Percentiles rank a stretch among this genome's conserved stretches.
Evolutionary conservation across 257 asterid genomes (phyloP).

Genomic region (Nicotiana noctiflora): DNA sequence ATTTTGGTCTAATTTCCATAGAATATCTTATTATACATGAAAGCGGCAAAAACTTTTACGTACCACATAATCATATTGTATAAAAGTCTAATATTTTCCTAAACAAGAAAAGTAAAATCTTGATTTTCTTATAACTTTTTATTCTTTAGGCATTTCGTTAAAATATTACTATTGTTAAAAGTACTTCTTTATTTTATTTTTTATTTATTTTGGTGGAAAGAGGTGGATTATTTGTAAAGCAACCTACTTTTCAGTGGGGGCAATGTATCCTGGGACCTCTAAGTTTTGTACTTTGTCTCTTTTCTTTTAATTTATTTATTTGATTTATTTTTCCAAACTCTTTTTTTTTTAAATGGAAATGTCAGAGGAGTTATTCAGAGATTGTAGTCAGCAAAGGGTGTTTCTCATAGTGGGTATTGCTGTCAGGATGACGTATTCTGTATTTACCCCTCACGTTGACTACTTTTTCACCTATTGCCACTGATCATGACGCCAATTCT

Average conservation of each 20-base stretch:
- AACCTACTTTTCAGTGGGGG: slow-evolving; percentile 8
- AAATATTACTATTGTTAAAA: neutral
- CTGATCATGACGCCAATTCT: neutral
- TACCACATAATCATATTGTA: neutral
- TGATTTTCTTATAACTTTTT: neutral
- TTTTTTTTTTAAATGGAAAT: neutral
- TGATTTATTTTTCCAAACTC: too few species aligned
- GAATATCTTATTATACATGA: neutral
- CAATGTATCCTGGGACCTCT: slow-evolving; percentile 2
- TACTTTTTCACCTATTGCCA: neutral
- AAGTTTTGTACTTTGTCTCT: neutral
- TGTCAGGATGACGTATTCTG: neutral
- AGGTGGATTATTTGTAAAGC: slow-evolving; percentile 9
- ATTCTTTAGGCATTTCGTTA: neutral
- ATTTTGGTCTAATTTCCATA: neutral
- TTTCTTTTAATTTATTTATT: neutral
- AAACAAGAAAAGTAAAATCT: neutral
- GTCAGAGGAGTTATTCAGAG: neutral
- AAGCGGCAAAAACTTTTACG: neutral
- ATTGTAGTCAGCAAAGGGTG: slow-evolving; percentile 1
- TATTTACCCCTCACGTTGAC: neutral
- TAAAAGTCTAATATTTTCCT: neutral
- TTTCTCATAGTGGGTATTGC: neutral
- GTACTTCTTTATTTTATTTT: neutral
- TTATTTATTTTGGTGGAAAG: neutral